Evolutionary conservation across 352 stramenopile genomes (phyloP).

Genomic region (Elongisporangium undulatum): DNA sequence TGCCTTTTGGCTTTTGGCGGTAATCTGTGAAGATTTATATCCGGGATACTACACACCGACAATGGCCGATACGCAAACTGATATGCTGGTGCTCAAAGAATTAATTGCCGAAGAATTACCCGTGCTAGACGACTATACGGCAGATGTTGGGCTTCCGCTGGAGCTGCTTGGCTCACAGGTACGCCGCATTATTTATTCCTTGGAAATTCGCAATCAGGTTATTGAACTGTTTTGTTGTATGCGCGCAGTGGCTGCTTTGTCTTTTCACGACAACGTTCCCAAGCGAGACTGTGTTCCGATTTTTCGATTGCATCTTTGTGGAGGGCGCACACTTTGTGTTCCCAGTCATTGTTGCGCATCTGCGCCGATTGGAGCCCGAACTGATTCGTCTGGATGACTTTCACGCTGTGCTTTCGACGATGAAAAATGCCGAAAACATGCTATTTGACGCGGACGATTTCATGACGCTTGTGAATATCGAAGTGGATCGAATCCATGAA

Average conservation of each 20-base stretch:
- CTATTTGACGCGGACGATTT: constrained; percentile 65
- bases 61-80: constrained; percentile 88
- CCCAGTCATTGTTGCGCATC: constrained; percentile 74
- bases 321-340: constrained; percentile 84
- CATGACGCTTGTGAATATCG: constrained; percentile 35
- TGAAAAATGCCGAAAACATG: constrained; percentile 64
- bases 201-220: not conserved
- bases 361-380: constrained; percentile 49
- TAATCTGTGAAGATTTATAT: constrained; percentile 88
- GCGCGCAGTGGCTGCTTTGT: constrained; percentile 82
- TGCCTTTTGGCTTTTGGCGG: constrained; percentile 86
- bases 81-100: constrained; percentile 87
- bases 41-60: constrained; percentile 86
- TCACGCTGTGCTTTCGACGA: constrained; percentile 61
- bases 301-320: constrained; percentile 87
- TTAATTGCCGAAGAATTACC: constrained; percentile 83
- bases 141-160: constrained; percentile 74
- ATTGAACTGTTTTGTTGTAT: not conserved
- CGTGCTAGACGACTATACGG: constrained; percentile 65
- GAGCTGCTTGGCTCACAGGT: constrained; percentile 82
- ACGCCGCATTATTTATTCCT: not conserved
- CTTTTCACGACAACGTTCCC: constrained; percentile 90
- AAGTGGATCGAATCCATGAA: constrained; percentile 35
- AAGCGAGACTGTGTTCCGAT: constrained; percentile 80
- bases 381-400: constrained; percentile 58